Evolutionary conservation across 1,284 basidiomycete genomes (phyloP).

Genomic region (Pseudozyma flocculosa): DNA sequence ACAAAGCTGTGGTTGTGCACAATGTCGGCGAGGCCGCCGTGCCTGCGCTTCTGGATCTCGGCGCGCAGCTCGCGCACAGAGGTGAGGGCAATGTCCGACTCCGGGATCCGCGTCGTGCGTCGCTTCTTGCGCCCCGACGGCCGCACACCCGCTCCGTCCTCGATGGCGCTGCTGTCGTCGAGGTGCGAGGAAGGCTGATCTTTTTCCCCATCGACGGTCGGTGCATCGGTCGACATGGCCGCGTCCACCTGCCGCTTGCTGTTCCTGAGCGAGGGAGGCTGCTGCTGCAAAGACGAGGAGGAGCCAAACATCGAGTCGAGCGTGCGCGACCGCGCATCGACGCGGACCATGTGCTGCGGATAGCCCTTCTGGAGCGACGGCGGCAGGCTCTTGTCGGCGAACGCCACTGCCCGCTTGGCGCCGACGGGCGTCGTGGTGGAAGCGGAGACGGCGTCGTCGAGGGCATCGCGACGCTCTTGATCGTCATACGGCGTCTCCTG

Average conservation of each 20-base stretch:
- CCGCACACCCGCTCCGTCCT: neutral
- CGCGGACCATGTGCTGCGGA: conserved; percentile 89
- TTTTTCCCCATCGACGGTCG: too few species aligned
- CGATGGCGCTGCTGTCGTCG: too few species aligned
- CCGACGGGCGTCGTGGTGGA: too few species aligned
- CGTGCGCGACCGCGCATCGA: conserved; percentile 81
- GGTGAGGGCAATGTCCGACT: conserved; percentile 76
- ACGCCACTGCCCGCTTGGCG: too few species aligned
- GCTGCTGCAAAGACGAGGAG: neutral
- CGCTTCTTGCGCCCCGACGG: neutral
- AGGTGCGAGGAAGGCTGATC: too few species aligned
- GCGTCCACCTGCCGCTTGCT: too few species aligned
- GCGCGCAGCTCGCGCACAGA: conserved; percentile 75
- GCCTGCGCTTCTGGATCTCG: conserved; percentile 66
- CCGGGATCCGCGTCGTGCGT: conserved; percentile 64
- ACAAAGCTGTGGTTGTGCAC: conserved; percentile 87
- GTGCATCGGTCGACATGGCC: neutral
- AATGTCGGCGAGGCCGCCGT: conserved; percentile 79
- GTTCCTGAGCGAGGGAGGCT: too few species aligned
- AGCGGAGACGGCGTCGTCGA: neutral
- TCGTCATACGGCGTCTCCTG: conserved; percentile 1
- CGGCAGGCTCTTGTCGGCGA: conserved; percentile 17
- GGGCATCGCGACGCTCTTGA: conserved; percentile 5
- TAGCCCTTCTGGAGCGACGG: conserved; percentile 33
- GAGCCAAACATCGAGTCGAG: conserved; percentile 71